These are phyloP conservation scores for Heteromeles arbutifolia DNA, from an alignment of 306 rosid genomes.

Conservation along the genomic window DNA sequence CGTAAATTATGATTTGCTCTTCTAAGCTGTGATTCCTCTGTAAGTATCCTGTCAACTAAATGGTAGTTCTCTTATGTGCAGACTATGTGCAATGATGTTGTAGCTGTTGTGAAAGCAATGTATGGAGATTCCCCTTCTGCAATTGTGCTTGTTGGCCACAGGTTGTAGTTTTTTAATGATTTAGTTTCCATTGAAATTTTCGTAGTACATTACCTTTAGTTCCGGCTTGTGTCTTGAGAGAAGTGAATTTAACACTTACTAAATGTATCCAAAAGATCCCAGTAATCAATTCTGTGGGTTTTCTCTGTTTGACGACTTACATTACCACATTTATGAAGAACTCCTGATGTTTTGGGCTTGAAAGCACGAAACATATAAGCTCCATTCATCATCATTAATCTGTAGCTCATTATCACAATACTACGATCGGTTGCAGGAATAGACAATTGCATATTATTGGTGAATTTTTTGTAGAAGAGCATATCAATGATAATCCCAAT, in stretches of 20 bases:
- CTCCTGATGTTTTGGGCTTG: neutral
- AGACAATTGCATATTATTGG: neutral
- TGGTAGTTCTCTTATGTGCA: slow-evolving; percentile 32
- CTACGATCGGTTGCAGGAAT: neutral
- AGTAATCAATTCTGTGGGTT: neutral
- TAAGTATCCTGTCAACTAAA: neutral
- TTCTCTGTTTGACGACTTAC: neutral
- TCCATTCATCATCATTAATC: neutral
- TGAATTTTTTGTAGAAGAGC: neutral
- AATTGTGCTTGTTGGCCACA: slow-evolving; percentile 79
- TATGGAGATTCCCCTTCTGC: slow-evolving; percentile 82
- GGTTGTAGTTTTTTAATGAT: slow-evolving; percentile 36
- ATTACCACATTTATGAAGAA: slow-evolving; percentile 4
- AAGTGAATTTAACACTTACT: neutral
- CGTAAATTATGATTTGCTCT: neutral
- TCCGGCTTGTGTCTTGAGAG: too few relatives aligned
- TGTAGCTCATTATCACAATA: neutral
- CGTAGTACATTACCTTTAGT: neutral
- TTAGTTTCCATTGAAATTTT: slow-evolving; percentile 12
- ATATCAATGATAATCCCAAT: neutral
- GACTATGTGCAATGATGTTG: slow-evolving; percentile 91
- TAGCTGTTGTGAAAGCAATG: slow-evolving; percentile 66
- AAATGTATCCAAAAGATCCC: neutral
- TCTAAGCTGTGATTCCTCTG: neutral
- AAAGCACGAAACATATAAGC: neutral